Evolutionary conservation across 2,329 filamentous ascomycete species (phyloP), one percentile per base, ranked within the genome.

Genomic region (Rhynchosporium graminicola): DNA sequence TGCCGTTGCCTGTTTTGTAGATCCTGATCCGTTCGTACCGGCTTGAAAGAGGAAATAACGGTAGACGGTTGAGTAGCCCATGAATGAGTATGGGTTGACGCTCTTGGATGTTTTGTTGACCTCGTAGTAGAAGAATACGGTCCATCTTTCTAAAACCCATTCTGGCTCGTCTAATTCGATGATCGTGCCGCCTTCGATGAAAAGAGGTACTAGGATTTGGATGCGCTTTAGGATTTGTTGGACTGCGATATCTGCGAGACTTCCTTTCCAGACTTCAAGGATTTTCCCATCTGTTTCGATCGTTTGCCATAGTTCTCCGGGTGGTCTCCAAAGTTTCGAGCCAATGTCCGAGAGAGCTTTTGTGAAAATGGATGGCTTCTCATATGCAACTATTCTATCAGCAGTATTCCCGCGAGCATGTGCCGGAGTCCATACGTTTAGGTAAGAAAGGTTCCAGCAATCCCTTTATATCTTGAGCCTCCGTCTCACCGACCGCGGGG

Each of bases 11-110:
- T 65, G n/a, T 70, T 70, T 36, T 66, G 71, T 70, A 65, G 59
- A 67, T 63, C 59, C 38, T 12, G 79, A 73, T 38, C 77, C 78
- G 2, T 75, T 67, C 3, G 80, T 79, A 0, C 76, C 75, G 0
- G 80, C 77, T 29, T 81, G 81, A 64, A 85, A 86, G 66, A 84
- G 80, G 80, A 89, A 97, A 78, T 92, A 94, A 56, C 91, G 87
- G 76, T 97, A 97, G 40, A 94, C 88, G 1, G 94, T 98, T 15
- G 89, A 88, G 76, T 96, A 98, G 62, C 95, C 95, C 42, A 91
- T 87, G 68, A 99, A 91, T 2, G 86, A 84, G 74, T 97, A 97
- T n/a, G 83, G 79, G 13, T 80, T 68, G 1, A 82, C 77, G 10
- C 80, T 75, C 1, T 76, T 70, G 3, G 73, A 71, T 36, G 33